Evolutionary conservation across 148 eudicot genomes (phyloP).

Genomic region (Diospyros kaki): DNA sequence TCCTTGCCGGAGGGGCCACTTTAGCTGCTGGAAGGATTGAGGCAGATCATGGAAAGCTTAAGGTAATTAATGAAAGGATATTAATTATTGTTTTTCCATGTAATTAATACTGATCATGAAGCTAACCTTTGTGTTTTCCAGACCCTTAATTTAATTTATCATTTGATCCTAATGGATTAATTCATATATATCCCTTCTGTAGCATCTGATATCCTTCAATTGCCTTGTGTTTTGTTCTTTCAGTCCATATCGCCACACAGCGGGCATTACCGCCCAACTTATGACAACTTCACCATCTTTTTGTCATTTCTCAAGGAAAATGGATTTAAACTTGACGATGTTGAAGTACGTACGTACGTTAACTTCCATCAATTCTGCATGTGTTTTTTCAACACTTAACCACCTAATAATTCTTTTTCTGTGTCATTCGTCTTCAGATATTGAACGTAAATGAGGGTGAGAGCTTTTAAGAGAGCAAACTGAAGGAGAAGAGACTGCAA

Average conservation of each 20-base stretch:
- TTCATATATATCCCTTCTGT: not conserved
- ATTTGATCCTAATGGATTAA: not conserved
- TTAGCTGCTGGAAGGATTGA: slow-evolving; percentile 88
- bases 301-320: slow-evolving; percentile 50
- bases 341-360: slow-evolving; percentile 43
- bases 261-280: slow-evolving; percentile 93
- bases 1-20: slow-evolving; percentile 96
- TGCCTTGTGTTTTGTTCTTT: slow-evolving; percentile 1
- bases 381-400: no score
- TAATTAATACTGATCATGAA: not conserved
- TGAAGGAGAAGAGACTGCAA: slow-evolving; percentile 1
- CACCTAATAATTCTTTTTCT: not conserved
- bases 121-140: not conserved
- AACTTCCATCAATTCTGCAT: no score
- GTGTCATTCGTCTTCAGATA: slow-evolving; percentile 39
- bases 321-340: slow-evolving; percentile 57
- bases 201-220: slow-evolving; percentile 12
- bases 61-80: slow-evolving; percentile 39
- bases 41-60: slow-evolving; percentile 60
- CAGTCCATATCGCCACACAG: slow-evolving; percentile 88
- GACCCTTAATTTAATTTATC: not conserved
- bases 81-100: not conserved
- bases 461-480: slow-evolving; percentile 30
- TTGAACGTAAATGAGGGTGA: slow-evolving; percentile 51
- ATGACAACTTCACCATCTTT: slow-evolving; percentile 60